Base-by-base conservation (phyloP, 2,329 filamentous ascomycete genomes). In the Mollisia scopiformis region DNA sequence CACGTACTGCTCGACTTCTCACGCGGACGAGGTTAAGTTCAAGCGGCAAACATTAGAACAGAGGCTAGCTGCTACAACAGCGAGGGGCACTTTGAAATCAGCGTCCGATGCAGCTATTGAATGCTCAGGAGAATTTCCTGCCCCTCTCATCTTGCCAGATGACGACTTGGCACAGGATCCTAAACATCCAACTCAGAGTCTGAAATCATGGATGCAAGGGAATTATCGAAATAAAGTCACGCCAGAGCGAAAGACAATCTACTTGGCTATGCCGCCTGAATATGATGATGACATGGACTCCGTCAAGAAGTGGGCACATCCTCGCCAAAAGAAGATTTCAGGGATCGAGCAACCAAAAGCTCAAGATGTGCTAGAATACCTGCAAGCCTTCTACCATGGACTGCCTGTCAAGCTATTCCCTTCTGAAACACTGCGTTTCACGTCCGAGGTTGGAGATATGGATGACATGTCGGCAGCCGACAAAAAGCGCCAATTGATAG, bases 11-110 rank as follows among this genome's bases (percentile, higher is more conserved):
- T 30, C 43, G 14, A 58, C 54, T 30, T n/a, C 14, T 13, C 49
- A 60, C 37, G 61, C 61, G n/a, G 23, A 8, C n/a, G 28, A 49
- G 25, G 58, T 37, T 16, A 55, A 58, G 16, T 63, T 52, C 47
- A 52, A 55, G 19, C 51, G 41, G 19, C 39, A 50, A 46, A 53
- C 54, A 47, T 37, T 50, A n/a, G 14, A 30, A 53, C 30, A 58
- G 52, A 11, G 54, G 73, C 64, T 11, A 74, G 67, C 59, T 75
- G 76, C 27, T 74, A 67, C 37, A 76, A 66, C 27, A 8, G 51
- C 51, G n/a, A 41, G 19, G 16, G 52, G 50, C 6, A 47, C 7
- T 21, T 8, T 49, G 30, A 55, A 37, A 4, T 14, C 46, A 41
- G 13, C n/a, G 19, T 16, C 46, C 25, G 30, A 28, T 3, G 16